These are phyloP conservation scores for Plantago lanceolata DNA, from an alignment of 305 asterid genomes.

Conservation along the genomic window DNA sequence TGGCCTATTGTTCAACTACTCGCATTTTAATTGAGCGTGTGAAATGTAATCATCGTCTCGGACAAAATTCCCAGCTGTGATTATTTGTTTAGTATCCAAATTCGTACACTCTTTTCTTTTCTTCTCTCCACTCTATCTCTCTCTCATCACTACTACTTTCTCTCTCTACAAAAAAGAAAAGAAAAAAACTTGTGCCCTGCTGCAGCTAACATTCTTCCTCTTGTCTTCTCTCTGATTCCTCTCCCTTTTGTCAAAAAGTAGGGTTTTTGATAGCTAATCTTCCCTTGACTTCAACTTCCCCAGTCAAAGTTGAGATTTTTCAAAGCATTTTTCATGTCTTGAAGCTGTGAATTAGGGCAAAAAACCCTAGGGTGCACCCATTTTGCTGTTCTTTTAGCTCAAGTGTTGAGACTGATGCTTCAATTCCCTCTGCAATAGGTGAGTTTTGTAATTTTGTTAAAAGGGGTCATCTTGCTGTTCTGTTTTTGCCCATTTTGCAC, in stretches of 20 bases:
- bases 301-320: constrained; percentile 15
- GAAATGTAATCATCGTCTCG: background rate
- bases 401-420: constrained; percentile 37
- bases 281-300: constrained; percentile 27
- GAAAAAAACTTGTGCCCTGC: constrained; percentile 21
- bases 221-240: constrained; percentile 17
- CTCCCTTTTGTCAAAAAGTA: constrained; percentile 17
- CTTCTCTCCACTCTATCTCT: constrained; percentile 26
- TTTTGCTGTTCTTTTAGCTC: constrained; percentile 34
- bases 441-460: constrained; percentile 10
- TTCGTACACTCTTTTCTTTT: constrained; percentile 39
- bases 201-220: background rate
- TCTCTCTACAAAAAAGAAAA: constrained; percentile 24
- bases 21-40: background rate
- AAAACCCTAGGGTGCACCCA: constrained; percentile 41
- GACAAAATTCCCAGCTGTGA: constrained; percentile 52
- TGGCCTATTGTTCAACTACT: too few relatives aligned
- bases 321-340: constrained; percentile 26
- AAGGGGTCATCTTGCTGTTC: background rate
- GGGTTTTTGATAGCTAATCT: constrained; percentile 25
- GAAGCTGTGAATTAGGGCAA: constrained; percentile 33
- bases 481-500: background rate
- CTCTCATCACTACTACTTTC: background rate
- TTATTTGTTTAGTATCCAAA: constrained; percentile 36
- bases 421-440: constrained; percentile 45